Conservation (phyloP, 257 asterid genomes). For the Solanum ahanhuiri region DNA sequence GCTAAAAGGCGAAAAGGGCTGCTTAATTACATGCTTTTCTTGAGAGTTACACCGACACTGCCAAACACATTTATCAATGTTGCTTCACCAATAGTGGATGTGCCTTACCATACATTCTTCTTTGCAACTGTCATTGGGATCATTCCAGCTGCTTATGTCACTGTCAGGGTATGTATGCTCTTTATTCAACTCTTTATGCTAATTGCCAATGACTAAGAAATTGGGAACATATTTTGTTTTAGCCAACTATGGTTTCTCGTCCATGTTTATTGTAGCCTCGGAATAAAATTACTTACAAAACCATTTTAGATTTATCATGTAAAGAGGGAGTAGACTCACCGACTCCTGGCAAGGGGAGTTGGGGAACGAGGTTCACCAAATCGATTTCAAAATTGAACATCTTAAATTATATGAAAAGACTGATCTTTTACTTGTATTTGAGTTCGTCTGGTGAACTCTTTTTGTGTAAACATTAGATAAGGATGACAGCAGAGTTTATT, state of each 20-base stretch:
- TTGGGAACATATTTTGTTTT: not conserved
- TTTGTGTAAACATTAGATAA: not conserved
- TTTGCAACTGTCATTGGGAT: constrained; percentile 80
- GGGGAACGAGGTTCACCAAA: not conserved
- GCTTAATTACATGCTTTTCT: constrained; percentile 89
- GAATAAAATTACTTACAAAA: not conserved
- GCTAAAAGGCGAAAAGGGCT: constrained; percentile 64
- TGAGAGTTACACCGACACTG: constrained; percentile 89
- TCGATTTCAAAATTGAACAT: not conserved
- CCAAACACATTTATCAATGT: constrained; percentile 90
- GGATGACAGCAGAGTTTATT: not conserved
- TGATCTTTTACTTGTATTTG: not conserved
- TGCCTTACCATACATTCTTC: constrained; percentile 83
- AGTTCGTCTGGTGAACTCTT: not conserved
- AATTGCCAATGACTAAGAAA: not conserved
- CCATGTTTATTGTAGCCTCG: not conserved
- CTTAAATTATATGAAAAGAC: not conserved
- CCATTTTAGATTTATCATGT: not conserved
- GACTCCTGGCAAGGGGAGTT: not conserved
- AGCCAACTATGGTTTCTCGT: not conserved
- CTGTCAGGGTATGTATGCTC: constrained; percentile 64
- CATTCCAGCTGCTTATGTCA: constrained; percentile 89
- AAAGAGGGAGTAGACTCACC: not conserved
- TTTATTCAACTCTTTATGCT: not conserved
- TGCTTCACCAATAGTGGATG: constrained; percentile 93